Conservation (phyloP, 768 basidiomycete genomes). For the Leccinellum luteum region DNA sequence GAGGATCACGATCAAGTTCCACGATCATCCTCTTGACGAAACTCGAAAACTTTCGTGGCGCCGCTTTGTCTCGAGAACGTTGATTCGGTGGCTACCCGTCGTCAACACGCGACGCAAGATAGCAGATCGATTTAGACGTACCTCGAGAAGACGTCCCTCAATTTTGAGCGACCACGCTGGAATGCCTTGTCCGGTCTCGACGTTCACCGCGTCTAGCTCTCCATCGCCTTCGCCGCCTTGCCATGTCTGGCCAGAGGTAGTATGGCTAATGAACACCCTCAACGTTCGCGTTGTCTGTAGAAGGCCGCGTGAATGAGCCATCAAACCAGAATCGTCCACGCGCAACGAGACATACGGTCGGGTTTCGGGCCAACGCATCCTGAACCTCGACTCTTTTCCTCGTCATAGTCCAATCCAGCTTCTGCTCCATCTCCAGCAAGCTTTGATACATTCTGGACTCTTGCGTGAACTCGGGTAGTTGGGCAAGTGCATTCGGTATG, state of each 20-base stretch:
- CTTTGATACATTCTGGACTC: constrained; percentile 88
- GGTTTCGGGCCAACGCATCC: constrained; percentile 75
- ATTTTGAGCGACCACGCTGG: constrained; percentile 87
- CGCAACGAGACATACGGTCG: constrained; percentile 41
- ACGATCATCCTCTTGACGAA: constrained; percentile 81
- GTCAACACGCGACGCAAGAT: not conserved
- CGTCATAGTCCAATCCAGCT: constrained; percentile 92
- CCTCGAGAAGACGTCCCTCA: constrained; percentile 85
- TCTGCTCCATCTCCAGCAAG: constrained; percentile 83
- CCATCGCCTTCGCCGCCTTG: constrained; percentile 49
- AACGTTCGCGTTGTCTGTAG: constrained; percentile 78
- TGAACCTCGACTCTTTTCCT: constrained; percentile 89
- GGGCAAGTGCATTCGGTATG: constrained; percentile 72
- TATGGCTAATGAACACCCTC: constrained; percentile 85
- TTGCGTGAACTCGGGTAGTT: constrained; percentile 70
- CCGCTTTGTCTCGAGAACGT: constrained; percentile 57
- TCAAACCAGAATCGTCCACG: not conserved
- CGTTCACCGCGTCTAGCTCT: constrained; percentile 42
- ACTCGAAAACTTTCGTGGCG: constrained; percentile 79
- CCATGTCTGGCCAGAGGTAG: constrained; percentile 83
- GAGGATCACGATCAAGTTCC: constrained; percentile 83
- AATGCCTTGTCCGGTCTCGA: constrained; percentile 85
- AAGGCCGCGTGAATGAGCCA: constrained; percentile 3
- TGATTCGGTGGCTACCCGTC: constrained; percentile 52
- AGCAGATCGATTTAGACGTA: constrained; percentile 29